Conservation (phyloP, 2,329 filamentous ascomycete species). For the Didymellaceae sp. region DNA sequence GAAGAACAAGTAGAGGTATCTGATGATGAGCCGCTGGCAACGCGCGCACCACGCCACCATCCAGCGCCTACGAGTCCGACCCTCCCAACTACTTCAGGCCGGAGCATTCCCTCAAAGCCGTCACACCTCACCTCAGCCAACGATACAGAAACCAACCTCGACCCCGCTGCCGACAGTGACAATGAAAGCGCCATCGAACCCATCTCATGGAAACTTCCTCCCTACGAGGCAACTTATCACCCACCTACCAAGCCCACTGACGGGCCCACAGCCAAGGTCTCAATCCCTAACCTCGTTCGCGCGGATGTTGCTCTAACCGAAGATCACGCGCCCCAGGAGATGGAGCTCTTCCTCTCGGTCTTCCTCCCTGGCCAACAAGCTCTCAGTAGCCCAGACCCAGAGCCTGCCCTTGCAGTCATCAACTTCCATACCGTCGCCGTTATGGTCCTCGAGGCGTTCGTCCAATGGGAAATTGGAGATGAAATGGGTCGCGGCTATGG, state of each 20-base stretch:
- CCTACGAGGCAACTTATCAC: constrained; percentile 24
- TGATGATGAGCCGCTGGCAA: constrained; percentile 28
- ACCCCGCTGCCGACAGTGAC: not conserved
- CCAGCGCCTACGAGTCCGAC: not conserved
- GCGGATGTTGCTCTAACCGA: constrained; percentile 37
- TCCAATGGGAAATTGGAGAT: constrained; percentile 36
- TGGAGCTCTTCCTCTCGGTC: constrained; percentile 33
- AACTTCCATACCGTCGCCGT: constrained; percentile 45
- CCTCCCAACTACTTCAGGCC: no score
- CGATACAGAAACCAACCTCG: not conserved
- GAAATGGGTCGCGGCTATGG: constrained; percentile 21
- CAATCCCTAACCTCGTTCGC: constrained; percentile 48
- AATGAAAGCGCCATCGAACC: not conserved
- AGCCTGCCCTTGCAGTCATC: constrained; percentile 31
- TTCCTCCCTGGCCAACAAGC: constrained; percentile 39
- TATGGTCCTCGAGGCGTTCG: constrained; percentile 41
- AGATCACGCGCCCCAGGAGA: constrained; percentile 35
- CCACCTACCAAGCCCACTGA: constrained; percentile 16
- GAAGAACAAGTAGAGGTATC: constrained; percentile 2
- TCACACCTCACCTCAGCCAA: no score
- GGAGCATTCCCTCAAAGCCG: no score
- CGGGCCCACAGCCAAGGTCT: constrained; percentile 36
- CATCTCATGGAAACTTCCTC: constrained; percentile 27
- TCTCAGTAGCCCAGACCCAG: constrained; percentile 23
- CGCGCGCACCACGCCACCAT: constrained; percentile 16